Conservation (phyloP, 768 basidiomycete species). For the Cyathus striatus region DNA sequence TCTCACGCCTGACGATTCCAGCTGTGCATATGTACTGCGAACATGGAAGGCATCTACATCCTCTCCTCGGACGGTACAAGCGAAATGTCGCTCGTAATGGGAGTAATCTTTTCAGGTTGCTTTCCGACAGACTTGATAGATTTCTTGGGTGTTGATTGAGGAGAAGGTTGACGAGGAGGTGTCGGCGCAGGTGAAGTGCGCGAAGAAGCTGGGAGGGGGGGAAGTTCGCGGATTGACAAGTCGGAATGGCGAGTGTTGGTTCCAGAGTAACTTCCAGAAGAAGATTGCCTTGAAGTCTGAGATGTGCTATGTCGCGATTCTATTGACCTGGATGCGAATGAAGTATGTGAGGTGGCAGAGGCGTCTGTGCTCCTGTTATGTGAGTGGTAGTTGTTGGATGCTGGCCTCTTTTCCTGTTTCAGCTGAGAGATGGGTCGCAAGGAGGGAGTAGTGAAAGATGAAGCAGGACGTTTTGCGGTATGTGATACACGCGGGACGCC, state of each 20-base stretch:
- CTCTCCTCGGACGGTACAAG: constrained; percentile 74
- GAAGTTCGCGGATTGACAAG: constrained; percentile 20
- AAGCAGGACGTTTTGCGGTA: constrained; percentile 20
- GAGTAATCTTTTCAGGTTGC: constrained; percentile 6
- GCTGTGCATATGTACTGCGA: constrained; percentile 80
- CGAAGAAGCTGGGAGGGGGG: constrained; percentile 28
- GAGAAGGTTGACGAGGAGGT: constrained; percentile 18
- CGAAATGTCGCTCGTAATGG: constrained; percentile 31
- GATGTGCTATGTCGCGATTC: constrained; percentile 19
- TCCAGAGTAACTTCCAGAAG: constrained; percentile 19
- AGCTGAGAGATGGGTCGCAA: constrained; percentile 23
- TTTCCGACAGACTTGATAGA: constrained; percentile 16
- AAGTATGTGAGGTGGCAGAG: constrained; percentile 24
- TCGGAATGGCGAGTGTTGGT: constrained; percentile 14
- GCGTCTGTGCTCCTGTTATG: constrained; percentile 15
- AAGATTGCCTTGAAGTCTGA: constrained; percentile 25
- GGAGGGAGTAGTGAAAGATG: constrained; percentile 25
- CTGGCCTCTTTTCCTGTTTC: constrained; percentile 25
- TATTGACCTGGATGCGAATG: constrained; percentile 17
- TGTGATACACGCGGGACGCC: constrained; percentile 18
- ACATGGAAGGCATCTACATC: constrained; percentile 82
- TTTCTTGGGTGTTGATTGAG: constrained; percentile 19
- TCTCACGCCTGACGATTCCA: constrained; percentile 87
- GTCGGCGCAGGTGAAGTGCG: constrained; percentile 23
- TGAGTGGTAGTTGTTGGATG: constrained; percentile 20